These are phyloP conservation scores for Mycena rosella DNA, from an alignment of 768 basidiomycete species.

Conservation along the genomic window DNA sequence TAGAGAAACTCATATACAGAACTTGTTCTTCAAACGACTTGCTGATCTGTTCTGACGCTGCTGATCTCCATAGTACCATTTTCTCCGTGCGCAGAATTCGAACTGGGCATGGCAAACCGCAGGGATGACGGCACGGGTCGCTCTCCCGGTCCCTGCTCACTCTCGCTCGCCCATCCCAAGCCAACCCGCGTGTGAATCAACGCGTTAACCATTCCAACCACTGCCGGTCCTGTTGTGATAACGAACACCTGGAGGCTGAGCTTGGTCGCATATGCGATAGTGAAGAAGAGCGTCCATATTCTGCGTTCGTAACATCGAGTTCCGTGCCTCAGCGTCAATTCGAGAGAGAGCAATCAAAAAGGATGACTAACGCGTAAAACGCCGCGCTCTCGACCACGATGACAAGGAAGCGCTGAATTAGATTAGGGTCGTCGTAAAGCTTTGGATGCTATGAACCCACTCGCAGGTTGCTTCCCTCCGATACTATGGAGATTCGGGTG, in stretches of 20 bases:
- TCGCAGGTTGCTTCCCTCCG: conserved; percentile 5
- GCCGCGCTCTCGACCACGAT: conserved; percentile 31
- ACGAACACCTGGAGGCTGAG: conserved; percentile 16
- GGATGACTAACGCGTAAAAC: conserved; percentile 23
- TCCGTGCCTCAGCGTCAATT: conserved; percentile 14
- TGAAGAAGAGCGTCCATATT: conserved; percentile 26
- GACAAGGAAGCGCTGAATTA: conserved; percentile 21
- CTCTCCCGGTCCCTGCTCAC: conserved; percentile 13
- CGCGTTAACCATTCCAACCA: conserved; percentile 24
- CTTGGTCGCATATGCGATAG: conserved; percentile 23
- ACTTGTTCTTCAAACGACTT: conserved; percentile 23
- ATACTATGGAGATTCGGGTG: neutral
- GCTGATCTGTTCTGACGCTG: conserved; percentile 22
- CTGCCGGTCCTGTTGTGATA: conserved; percentile 16
- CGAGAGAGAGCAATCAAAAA: conserved; percentile 6
- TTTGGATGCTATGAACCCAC: neutral
- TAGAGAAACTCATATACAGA: conserved; percentile 20
- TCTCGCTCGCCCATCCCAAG: conserved; percentile 23
- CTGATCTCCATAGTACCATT: conserved; percentile 17
- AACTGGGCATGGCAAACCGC: conserved; percentile 17
- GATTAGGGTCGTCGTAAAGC: neutral
- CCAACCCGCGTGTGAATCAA: conserved; percentile 23
- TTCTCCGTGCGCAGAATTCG: conserved; percentile 24
- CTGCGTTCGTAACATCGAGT: conserved; percentile 23
- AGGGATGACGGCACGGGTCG: conserved; percentile 20